phyloP scores from a whole-genome alignment of 306 rosid species.

The Prinsepia uniflora region DNA sequence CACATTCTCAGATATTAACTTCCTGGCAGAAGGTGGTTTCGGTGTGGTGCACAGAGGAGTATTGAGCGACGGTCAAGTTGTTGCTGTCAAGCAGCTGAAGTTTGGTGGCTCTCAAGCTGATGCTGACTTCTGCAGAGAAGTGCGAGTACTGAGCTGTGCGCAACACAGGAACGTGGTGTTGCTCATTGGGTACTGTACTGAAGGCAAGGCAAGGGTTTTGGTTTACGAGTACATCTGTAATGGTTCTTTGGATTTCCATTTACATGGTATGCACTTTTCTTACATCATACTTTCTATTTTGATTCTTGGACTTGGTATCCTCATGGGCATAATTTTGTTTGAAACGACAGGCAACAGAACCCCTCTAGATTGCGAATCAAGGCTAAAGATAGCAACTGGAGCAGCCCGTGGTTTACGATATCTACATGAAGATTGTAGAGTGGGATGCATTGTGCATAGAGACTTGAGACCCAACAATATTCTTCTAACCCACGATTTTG shows the following conservation, averaged over 20 bases:
- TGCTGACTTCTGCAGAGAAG: constrained; percentile 87
- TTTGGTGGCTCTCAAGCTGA: constrained; percentile 77
- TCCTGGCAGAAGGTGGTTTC: constrained; percentile 83
- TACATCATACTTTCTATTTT: background rate
- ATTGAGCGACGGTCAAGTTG: constrained; percentile 80
- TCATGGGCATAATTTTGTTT: constrained; percentile 3
- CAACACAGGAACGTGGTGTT: constrained; percentile 94
- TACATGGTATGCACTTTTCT: constrained; percentile 52
- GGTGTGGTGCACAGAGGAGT: constrained; percentile 80
- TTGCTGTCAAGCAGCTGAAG: constrained; percentile 88
- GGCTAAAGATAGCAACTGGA: constrained; percentile 76
- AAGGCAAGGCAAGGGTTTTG: constrained; percentile 58
- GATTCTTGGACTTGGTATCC: background rate
- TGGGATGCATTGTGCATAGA: constrained; percentile 89
- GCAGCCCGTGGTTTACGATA: constrained; percentile 84
- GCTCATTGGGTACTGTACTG: constrained; percentile 80
- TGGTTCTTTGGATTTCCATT: constrained; percentile 75
- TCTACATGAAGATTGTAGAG: constrained; percentile 98
- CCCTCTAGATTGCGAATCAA: constrained; percentile 63
- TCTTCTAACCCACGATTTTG: constrained; percentile 88
- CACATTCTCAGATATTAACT: constrained; percentile 56
- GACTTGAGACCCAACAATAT: constrained; percentile 86
- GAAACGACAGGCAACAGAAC: constrained; percentile 49
- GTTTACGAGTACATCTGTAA: constrained; percentile 93
- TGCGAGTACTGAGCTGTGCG: constrained; percentile 88